Evolutionary conservation across 2,329 filamentous ascomycete genomes (phyloP).

Genomic region (Epichloe typhina): DNA sequence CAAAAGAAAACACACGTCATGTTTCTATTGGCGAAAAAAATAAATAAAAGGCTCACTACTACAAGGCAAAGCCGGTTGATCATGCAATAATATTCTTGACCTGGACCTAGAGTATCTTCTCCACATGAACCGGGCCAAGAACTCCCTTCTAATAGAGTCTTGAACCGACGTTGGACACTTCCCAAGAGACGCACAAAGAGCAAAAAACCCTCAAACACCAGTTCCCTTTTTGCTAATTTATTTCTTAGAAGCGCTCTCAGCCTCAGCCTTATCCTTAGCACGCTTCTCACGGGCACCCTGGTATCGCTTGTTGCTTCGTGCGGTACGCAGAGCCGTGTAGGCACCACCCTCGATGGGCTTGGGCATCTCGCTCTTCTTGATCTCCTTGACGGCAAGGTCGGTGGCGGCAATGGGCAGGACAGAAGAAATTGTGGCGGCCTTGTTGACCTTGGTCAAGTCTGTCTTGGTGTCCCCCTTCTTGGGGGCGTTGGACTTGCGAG

Average conservation of each 20-base stretch:
- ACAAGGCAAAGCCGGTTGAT: conserved; percentile 23
- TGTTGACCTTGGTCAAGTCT: conserved; percentile 56
- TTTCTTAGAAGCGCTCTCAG: conserved; percentile 70
- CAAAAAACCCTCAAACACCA: conserved; percentile 29
- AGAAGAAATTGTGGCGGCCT: conserved; percentile 31
- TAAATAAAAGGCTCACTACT: not conserved
- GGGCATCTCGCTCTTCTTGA: conserved; percentile 73
- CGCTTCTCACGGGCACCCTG: conserved; percentile 87
- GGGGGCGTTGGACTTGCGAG: conserved; percentile 82
- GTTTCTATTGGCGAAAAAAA: not conserved
- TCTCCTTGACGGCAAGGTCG: conserved; percentile 52
- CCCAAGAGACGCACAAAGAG: conserved; percentile 27
- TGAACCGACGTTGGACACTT: conserved; percentile 25
- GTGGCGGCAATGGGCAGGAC: conserved; percentile 62
- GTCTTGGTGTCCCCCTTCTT: conserved; percentile 90
- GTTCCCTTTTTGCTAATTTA: conserved; percentile 39
- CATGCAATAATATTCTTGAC: conserved; percentile 29
- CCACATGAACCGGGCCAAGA: conserved; percentile 22
- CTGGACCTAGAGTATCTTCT: conserved; percentile 26
- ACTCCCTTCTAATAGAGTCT: conserved; percentile 21
- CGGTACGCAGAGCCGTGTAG: conserved; percentile 72
- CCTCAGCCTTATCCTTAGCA: conserved; percentile 74
- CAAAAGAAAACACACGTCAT: not conserved
- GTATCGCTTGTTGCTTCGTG: conserved; percentile 71
- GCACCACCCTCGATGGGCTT: conserved; percentile 67